These are phyloP conservation scores for Tremella fuciformis DNA, from an alignment of 768 basidiomycete genomes.

Conservation along the genomic window DNA sequence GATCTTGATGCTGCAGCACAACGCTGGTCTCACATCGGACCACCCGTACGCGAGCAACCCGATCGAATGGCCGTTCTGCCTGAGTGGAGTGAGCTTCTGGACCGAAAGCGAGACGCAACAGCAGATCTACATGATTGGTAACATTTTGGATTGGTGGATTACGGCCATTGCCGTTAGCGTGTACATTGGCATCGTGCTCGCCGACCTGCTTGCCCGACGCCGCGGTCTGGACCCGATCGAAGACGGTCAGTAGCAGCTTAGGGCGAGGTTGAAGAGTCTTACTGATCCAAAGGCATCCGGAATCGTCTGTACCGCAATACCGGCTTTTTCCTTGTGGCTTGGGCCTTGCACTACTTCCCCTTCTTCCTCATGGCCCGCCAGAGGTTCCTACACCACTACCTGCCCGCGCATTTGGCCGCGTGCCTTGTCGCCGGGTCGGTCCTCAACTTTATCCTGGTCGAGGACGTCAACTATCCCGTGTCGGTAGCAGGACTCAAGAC, in stretches of 20 bases:
- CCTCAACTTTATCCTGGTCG: conserved; percentile 82
- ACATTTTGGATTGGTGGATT: conserved; percentile 91
- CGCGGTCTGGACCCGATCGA: conserved; percentile 81
- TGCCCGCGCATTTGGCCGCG: conserved; percentile 91
- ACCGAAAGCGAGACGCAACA: conserved; percentile 73
- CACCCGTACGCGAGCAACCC: conserved; percentile 96
- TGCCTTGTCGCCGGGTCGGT: conserved; percentile 89
- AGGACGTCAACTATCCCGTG: conserved; percentile 86
- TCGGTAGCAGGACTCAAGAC: conserved; percentile 71
- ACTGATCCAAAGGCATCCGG: conserved; percentile 65
- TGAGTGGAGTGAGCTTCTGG: conserved; percentile 98
- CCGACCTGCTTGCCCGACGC: conserved; percentile 82
- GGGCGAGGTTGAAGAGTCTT: not conserved
- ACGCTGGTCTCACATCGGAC: conserved; percentile 94
- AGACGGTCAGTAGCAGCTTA: conserved; percentile 63
- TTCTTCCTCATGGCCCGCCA: conserved; percentile 98
- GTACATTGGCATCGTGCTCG: conserved; percentile 82
- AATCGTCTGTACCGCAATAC: conserved; percentile 93
- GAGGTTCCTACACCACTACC: conserved; percentile 94
- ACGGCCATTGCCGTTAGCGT: conserved; percentile 81
- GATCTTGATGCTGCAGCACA: conserved; percentile 93
- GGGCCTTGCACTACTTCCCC: conserved; percentile 92
- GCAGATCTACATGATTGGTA: conserved; percentile 96
- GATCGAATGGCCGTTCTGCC: conserved; percentile 96
- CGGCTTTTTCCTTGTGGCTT: conserved; percentile 90